Evolutionary conservation across 2,329 filamentous ascomycete genomes (phyloP).

Genomic region (Xylariaceae sp.): DNA sequence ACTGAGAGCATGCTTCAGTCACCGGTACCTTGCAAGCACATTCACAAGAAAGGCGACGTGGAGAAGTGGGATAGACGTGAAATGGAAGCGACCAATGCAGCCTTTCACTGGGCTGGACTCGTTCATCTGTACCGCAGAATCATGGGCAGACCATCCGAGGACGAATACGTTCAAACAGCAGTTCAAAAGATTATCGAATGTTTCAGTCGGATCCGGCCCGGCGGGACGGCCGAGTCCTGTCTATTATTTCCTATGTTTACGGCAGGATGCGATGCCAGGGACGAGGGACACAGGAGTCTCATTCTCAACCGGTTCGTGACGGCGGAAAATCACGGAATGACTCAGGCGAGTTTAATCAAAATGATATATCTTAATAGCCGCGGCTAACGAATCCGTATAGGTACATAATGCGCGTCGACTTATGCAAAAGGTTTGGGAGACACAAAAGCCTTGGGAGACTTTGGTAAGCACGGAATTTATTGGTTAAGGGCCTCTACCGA

Average conservation of each 20-base stretch:
- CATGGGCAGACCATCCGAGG: conserved; percentile 59
- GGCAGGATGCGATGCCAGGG: conserved; percentile 73
- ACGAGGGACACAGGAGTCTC: conserved; percentile 56
- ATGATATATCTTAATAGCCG: not conserved
- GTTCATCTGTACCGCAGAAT: conserved; percentile 77
- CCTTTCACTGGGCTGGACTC: conserved; percentile 78
- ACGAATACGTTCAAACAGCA: conserved; percentile 63
- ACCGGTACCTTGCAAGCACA: conserved; percentile 49
- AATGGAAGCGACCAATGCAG: conserved; percentile 72
- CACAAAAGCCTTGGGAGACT: conserved; percentile 69
- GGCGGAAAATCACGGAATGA: conserved; percentile 75
- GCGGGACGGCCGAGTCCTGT: conserved; percentile 74
- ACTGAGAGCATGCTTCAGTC: conserved; percentile 54
- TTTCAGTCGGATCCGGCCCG: conserved; percentile 63
- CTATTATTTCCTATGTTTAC: conserved; percentile 82
- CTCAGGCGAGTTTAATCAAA: conserved; percentile 58
- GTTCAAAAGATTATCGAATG: conserved; percentile 66
- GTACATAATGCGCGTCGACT: conserved; percentile 62
- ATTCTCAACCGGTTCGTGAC: conserved; percentile 68
- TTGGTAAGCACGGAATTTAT: conserved; percentile 70
- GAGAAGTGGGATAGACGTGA: conserved; percentile 63
- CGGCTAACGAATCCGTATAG: conserved; percentile 38
- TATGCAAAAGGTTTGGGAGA: conserved; percentile 72
- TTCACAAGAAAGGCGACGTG: conserved; percentile 52
- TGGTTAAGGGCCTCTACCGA: conserved; percentile 47